phyloP scores from a whole-genome alignment of 305 asterid genomes.

The Fraxinus ornus region DNA sequence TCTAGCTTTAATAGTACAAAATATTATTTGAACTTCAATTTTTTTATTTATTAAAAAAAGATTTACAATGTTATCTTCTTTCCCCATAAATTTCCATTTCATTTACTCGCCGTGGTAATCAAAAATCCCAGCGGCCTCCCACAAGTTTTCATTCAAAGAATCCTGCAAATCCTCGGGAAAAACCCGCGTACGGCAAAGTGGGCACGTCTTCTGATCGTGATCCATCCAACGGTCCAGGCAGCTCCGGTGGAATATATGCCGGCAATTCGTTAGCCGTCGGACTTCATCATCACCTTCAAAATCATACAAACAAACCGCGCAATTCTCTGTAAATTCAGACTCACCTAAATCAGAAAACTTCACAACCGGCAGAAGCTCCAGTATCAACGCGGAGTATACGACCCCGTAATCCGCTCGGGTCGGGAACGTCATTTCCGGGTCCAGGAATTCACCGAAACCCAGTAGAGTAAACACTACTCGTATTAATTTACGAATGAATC shows the following conservation, averaged over 20 bases:
- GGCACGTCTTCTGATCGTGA: background rate
- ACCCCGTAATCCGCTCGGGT: background rate
- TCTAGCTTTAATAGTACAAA: background rate
- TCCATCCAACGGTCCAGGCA: background rate
- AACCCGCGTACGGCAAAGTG: background rate
- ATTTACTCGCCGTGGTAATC: background rate
- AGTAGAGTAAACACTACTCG: background rate
- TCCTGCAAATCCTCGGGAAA: background rate
- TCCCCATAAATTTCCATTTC: background rate
- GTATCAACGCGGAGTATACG: background rate
- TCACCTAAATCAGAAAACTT: background rate
- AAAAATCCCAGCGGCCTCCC: background rate
- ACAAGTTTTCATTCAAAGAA: background rate
- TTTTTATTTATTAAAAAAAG: too few relatives aligned
- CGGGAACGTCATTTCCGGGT: background rate
- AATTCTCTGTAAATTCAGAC: background rate
- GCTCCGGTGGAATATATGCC: background rate
- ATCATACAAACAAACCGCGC: background rate
- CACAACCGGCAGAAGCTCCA: background rate
- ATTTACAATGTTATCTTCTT: background rate
- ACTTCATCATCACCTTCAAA: background rate
- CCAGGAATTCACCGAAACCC: background rate
- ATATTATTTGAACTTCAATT: background rate
- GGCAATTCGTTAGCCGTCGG: background rate
- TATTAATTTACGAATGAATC: background rate